Conservation (phyloP, 2,329 filamentous ascomycete species). For the Aspergillus amoenus region DNA sequence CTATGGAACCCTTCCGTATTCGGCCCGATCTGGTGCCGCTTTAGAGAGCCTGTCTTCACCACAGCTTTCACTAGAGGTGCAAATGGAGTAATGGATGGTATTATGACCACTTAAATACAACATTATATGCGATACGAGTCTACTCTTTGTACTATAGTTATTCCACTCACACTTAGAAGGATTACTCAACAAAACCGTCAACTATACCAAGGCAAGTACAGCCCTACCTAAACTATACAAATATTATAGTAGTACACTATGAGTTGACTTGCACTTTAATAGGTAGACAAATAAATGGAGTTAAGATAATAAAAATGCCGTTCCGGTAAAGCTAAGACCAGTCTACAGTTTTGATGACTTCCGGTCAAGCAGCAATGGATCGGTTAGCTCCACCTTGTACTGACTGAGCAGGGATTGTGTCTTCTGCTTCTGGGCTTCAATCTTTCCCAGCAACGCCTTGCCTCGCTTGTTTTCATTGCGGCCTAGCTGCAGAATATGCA, state of each 20-base stretch:
- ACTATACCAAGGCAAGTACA: too few relatives aligned
- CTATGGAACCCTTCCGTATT: background rate
- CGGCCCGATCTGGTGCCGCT: background rate
- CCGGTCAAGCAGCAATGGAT: constrained; percentile 4
- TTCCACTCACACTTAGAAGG: too few relatives aligned
- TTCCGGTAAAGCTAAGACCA: too few relatives aligned
- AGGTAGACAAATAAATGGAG: too few relatives aligned
- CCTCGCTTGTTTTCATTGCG: constrained; percentile 55
- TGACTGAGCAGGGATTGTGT: background rate
- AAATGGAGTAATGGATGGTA: background rate
- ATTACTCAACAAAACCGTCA: too few relatives aligned
- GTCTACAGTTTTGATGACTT: background rate
- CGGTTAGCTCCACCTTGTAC: background rate
- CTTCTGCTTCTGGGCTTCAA: constrained; percentile 5
- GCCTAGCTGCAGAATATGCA: constrained; percentile 67
- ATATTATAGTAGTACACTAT: too few relatives aligned
- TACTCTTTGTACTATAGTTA: too few relatives aligned
- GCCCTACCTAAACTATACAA: too few relatives aligned
- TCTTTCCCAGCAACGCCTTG: constrained; percentile 26
- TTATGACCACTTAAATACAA: too few relatives aligned
- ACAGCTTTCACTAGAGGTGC: background rate
- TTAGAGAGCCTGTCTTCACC: background rate
- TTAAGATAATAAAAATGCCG: too few relatives aligned
- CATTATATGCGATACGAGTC: too few relatives aligned
- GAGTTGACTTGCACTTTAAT: too few relatives aligned